Base-by-base conservation (phyloP, 106 monocot species). In the Amphibolis antarctica region DNA sequence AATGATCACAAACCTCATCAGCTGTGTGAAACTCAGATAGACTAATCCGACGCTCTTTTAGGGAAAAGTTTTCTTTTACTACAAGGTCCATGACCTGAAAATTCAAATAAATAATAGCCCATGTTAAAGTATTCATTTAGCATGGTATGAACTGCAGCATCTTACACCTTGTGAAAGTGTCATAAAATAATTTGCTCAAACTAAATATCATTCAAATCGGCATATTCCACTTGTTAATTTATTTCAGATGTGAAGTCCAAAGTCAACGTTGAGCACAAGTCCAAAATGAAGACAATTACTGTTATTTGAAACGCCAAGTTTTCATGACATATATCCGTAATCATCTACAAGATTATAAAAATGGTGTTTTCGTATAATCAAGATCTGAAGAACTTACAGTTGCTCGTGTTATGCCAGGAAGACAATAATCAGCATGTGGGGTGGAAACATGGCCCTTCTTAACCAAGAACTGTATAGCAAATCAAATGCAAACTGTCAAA, bases 11-110 rank as follows among this genome's bases (percentile, higher is more conserved):
- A 10, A 90, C 96, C 96, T 96, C 96, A 67, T 96, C 96, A 46
- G 96, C 90, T 80, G 82, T 60, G 71, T 90, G 96, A 80, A 96
- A 96, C 69, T 96, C 96, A 12, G 96, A 96, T 65, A 96, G 67
- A 79, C 90, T 96, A 51, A 96, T 82, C 12, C 86, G 81, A 19
- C 90, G 66, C 70, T 96, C 86, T 57, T 78, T 79, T 44, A 96
- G 74, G n/a, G 77, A 64, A 42, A 96, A 54, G 0, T 80, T 85
- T 69, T 96, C 84, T 76, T 84, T 70, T 12, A 86, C 59, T 18
- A 96, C 86, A 78, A 96, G 86, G 63, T 96, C 90, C 82, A 96
- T 86, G n/a, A 96, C 94, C 94, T 94, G 69, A 4, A 63, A 30
- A 28, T n/a, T 28, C 14, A 57, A 57, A 15, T 29, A 28, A 13